Evolutionary conservation across 2,329 filamentous ascomycete genomes (phyloP).

Genomic region (Exophiala sp.): DNA sequence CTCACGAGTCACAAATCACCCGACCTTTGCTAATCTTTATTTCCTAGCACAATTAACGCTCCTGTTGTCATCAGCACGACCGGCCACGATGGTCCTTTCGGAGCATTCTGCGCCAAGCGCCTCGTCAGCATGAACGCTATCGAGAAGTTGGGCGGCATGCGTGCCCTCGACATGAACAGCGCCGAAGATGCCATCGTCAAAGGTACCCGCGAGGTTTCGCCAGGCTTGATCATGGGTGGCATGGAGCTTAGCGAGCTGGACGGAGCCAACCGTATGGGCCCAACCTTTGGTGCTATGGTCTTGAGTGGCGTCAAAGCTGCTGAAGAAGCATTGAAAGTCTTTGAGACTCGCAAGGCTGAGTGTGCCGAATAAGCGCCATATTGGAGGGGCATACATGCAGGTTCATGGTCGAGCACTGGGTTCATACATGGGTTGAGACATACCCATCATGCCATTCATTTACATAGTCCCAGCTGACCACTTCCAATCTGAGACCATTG

Average conservation of each 20-base stretch:
- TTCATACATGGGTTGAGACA: not conserved
- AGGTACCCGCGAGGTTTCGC: conserved; percentile 80
- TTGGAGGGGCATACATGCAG: not conserved
- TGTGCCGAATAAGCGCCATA: conserved; percentile 54
- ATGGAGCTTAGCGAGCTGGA: conserved; percentile 93
- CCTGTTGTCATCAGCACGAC: conserved; percentile 85
- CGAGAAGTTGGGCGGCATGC: conserved; percentile 84
- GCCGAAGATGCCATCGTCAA: conserved; percentile 95
- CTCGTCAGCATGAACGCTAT: conserved; percentile 84
- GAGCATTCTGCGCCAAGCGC: conserved; percentile 85
- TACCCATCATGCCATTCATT: not conserved
- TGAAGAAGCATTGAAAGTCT: conserved; percentile 76
- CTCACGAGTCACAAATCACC: not conserved
- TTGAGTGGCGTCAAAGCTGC: conserved; percentile 86
- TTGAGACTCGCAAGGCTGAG: conserved; percentile 73
- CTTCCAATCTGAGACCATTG: not conserved
- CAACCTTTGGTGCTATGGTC: conserved; percentile 86
- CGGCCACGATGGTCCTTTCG: conserved; percentile 86
- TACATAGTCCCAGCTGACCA: not conserved
- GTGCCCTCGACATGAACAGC: conserved; percentile 85
- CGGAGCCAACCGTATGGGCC: conserved; percentile 86
- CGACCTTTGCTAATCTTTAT: conserved; percentile 1
- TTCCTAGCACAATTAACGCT: conserved; percentile 77
- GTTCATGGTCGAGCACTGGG: too few relatives aligned
- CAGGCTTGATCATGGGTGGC: conserved; percentile 85